Conservation (phyloP, 2,329 filamentous ascomycete genomes). For the Verticillium alfalfae region DNA sequence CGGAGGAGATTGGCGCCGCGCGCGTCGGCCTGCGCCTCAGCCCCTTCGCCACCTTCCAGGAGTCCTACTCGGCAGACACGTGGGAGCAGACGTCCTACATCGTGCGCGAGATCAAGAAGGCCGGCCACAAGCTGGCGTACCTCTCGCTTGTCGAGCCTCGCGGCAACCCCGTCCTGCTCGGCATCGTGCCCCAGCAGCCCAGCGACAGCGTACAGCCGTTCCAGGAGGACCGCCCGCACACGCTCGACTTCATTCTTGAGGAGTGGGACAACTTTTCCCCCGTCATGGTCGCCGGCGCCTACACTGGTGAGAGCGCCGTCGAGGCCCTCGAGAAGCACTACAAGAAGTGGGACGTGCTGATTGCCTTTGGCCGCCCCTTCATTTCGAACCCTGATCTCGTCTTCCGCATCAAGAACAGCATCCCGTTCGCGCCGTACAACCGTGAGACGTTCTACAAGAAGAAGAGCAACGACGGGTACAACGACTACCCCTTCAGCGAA, state of each 20-base stretch:
- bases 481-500: slow-evolving; percentile 21
- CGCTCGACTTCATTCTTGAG: slow-evolving; percentile 21
- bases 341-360: slow-evolving; percentile 12
- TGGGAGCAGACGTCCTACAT: slow-evolving; percentile 22
- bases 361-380: slow-evolving; percentile 31
- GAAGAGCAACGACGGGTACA: slow-evolving; percentile 18
- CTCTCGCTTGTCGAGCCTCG: slow-evolving; percentile 29
- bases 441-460: slow-evolving; percentile 31
- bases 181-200: slow-evolving; percentile 6
- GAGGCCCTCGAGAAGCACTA: slow-evolving; percentile 19
- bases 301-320: slow-evolving; percentile 15
- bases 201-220: slow-evolving; percentile 11
- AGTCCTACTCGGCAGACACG: slow-evolving; percentile 13
- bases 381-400: slow-evolving; percentile 35
- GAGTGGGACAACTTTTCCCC: slow-evolving; percentile 20
- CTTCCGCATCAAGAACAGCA: slow-evolving; percentile 28
- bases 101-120: slow-evolving; percentile 16
- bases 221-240: slow-evolving; percentile 10
- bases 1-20: slow-evolving; percentile 31
- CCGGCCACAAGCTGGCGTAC: slow-evolving; percentile 23
- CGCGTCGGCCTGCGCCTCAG: slow-evolving; percentile 31
- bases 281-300: slow-evolving; percentile 22
- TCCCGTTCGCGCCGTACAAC: slow-evolving; percentile 30
- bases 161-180: slow-evolving; percentile 13
- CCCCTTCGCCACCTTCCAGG: slow-evolving; percentile 18